These are phyloP conservation scores for Leishmania turanica DNA, from an alignment of 208 protist genomes.

Conservation along the genomic window DNA sequence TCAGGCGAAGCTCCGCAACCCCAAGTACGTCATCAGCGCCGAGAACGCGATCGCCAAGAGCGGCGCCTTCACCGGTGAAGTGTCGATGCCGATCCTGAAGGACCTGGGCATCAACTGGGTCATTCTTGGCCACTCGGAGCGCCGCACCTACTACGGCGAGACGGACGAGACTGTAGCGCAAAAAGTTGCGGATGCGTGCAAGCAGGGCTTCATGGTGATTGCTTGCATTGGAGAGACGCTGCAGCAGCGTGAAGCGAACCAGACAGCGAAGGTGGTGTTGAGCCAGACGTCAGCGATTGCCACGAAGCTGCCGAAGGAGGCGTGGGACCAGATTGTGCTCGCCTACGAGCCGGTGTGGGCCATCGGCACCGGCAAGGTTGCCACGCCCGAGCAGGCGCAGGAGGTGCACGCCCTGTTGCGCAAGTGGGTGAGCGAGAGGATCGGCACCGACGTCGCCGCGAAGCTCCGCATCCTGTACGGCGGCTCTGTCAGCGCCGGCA, in stretches of 20 bases:
- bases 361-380: conserved; percentile 98
- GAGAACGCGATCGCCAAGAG: conserved; percentile 89
- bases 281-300: conserved; percentile 92
- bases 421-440: conserved; percentile 85
- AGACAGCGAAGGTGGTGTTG: conserved; percentile 92
- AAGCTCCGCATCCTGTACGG: conserved; percentile 98
- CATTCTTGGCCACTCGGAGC: conserved; percentile 98
- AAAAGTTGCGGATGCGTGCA: conserved; percentile 89
- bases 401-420: conserved; percentile 93
- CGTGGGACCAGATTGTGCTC: conserved; percentile 95
- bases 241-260: conserved; percentile 90
- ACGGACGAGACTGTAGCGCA: conserved; percentile 92
- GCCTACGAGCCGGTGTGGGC: conserved; percentile 99
- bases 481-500: conserved; percentile 95
- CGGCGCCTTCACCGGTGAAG: conserved; percentile 92
- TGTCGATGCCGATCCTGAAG: conserved; percentile 91
- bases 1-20: conserved; percentile 61
- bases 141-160: conserved; percentile 96
- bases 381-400: conserved; percentile 96
- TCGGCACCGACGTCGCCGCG: conserved; percentile 90
- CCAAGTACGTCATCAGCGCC: conserved; percentile 78
- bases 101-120: conserved; percentile 94
- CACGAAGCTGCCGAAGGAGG: conserved; percentile 58
- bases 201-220: conserved; percentile 94
- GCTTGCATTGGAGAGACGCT: conserved; percentile 98